phyloP scores from a whole-genome alignment of 2,329 filamentous ascomycete genomes.

The Parascedosporium putredinis region DNA sequence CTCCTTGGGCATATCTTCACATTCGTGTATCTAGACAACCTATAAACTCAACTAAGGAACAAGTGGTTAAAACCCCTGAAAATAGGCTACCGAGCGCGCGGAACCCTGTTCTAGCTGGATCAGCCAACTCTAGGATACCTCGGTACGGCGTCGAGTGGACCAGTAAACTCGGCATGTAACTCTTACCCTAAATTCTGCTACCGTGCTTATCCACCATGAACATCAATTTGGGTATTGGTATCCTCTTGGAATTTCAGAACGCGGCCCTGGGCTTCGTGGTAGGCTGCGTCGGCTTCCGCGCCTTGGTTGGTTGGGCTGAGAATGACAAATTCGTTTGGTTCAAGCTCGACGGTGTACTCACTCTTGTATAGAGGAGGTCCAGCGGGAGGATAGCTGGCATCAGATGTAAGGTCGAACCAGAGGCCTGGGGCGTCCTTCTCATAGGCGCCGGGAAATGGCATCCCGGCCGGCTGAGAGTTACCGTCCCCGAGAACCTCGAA shows the following conservation, averaged over 20 bases:
- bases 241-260: not conserved
- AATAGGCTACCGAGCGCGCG: too few relatives aligned
- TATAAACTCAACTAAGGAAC: too few relatives aligned
- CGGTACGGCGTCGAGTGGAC: too few relatives aligned
- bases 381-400: not conserved
- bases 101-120: too few relatives aligned
- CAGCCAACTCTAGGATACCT: too few relatives aligned
- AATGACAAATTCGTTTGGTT: not conserved
- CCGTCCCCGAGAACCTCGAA: conserved; percentile 21
- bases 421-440: conserved; percentile 21
- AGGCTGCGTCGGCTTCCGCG: conserved; percentile 1
- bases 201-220: not conserved
- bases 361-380: conserved; percentile 1
- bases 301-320: conserved; percentile 3
- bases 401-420: conserved; percentile 1
- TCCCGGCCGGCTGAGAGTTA: conserved; percentile 17
- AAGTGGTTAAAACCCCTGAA: too few relatives aligned
- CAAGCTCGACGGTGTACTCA: conserved; percentile 1
- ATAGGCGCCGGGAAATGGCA: conserved; percentile 23
- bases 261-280: not conserved
- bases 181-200: too few relatives aligned
- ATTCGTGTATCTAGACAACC: too few relatives aligned
- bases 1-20: too few relatives aligned
- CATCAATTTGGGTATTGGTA: not conserved
- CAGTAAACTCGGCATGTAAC: too few relatives aligned